phyloP scores from a whole-genome alignment of 2,329 filamentous ascomycete species.

The Beauveria scarabaeidicola region DNA sequence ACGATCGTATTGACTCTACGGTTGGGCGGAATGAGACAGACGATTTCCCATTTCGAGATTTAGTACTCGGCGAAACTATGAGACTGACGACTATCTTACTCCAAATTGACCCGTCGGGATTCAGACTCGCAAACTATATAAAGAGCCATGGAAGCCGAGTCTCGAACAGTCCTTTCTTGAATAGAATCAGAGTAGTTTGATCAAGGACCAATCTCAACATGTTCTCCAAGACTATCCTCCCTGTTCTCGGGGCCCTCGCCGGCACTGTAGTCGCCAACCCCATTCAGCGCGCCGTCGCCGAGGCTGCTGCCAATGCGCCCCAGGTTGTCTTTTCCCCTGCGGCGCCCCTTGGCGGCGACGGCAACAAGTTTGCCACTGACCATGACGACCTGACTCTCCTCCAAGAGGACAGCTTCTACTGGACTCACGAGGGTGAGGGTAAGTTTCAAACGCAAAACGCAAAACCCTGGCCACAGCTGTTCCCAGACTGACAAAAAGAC shows the following conservation, averaged over 20 bases:
- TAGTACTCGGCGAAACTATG: not conserved
- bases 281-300: slow-evolving; percentile 7
- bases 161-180: not conserved
- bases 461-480: not conserved
- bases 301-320: slow-evolving; percentile 5
- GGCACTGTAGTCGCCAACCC: slow-evolving; percentile 5
- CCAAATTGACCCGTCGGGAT: not conserved
- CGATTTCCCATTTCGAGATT: not conserved
- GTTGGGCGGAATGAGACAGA: not conserved
- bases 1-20: not conserved
- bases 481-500: not conserved
- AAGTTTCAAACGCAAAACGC: not conserved
- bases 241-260: slow-evolving; percentile 5
- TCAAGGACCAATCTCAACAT: slow-evolving; percentile 1
- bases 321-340: slow-evolving; percentile 7
- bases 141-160: not conserved
- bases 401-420: slow-evolving; percentile 10
- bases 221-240: slow-evolving; percentile 6
- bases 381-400: not conserved
- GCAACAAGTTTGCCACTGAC: not conserved
- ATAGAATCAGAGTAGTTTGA: not conserved
- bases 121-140: not conserved
- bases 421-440: slow-evolving; percentile 3
- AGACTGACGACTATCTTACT: not conserved
- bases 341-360: not conserved